A percentile compares a stretch with the other conserved stretches of the same genome.
Evolutionary conservation across 2,329 filamentous ascomycete genomes (phyloP).

Genomic region (Emericellopsis atlantica): DNA sequence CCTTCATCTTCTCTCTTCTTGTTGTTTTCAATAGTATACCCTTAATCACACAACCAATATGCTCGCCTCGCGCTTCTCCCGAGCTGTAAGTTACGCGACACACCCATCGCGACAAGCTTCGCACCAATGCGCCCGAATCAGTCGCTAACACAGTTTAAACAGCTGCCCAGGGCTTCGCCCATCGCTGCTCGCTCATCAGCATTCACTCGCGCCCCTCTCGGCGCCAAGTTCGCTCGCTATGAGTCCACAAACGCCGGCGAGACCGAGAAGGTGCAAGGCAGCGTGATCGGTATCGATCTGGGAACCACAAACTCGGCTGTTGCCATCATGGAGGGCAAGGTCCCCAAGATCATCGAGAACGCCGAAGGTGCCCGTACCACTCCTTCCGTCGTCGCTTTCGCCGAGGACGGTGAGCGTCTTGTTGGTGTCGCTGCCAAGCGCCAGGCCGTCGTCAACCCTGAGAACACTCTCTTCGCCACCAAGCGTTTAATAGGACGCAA

Average conservation of each 20-base stretch:
- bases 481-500: slow-evolving; percentile 98
- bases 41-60: slow-evolving; percentile 37
- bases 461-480: slow-evolving; percentile 96
- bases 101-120: background rate
- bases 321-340: slow-evolving; percentile 94
- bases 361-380: slow-evolving; percentile 52
- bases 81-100: slow-evolving; percentile 54
- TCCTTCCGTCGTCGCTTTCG: slow-evolving; percentile 85
- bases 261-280: slow-evolving; percentile 75
- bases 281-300: slow-evolving; percentile 96
- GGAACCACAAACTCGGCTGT: slow-evolving; percentile 98
- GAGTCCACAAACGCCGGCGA: slow-evolving; percentile 45
- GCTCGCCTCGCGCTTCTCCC: slow-evolving; percentile 59
- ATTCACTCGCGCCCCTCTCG: slow-evolving; percentile 56
- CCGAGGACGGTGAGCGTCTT: slow-evolving; percentile 87
- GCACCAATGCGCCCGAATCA: slow-evolving; percentile 1
- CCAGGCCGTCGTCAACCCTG: slow-evolving; percentile 95
- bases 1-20: slow-evolving; percentile 18
- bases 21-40: slow-evolving; percentile 21
- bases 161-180: slow-evolving; percentile 70
- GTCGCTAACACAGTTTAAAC: slow-evolving; percentile 11
- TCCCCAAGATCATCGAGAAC: slow-evolving; percentile 95
- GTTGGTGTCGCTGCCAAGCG: slow-evolving; percentile 97
- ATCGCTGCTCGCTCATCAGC: slow-evolving; percentile 55
- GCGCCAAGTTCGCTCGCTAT: slow-evolving; percentile 64